Percentiles rank a stretch among this genome's conserved stretches.
These are phyloP conservation scores for Colletotrichum horii DNA, from an alignment of 2,329 filamentous ascomycete genomes.

Conservation along the genomic window DNA sequence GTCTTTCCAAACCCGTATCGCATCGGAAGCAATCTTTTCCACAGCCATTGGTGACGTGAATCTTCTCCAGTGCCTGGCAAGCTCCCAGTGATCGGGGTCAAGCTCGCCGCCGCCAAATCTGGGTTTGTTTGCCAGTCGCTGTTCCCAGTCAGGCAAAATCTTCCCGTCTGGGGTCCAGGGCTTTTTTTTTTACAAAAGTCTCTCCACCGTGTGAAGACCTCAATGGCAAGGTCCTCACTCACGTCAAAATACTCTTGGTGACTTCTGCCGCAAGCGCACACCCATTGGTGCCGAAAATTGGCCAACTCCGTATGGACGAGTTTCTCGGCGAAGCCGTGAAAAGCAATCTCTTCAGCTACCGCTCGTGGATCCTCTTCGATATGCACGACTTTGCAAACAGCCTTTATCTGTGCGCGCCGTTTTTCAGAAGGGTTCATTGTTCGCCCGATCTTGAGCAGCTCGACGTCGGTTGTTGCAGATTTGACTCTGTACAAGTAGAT, in stretches of 20 bases:
- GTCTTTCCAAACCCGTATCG: neutral
- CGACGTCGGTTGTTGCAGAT: neutral
- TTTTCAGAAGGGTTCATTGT: neutral
- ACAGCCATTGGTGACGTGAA: neutral
- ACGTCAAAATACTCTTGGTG: conserved; percentile 3
- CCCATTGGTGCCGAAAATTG: neutral
- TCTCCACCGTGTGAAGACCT: neutral
- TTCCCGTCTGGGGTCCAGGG: neutral
- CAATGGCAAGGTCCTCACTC: neutral
- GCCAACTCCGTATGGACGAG: neutral
- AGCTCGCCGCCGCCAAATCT: neutral
- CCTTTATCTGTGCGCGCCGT: neutral
- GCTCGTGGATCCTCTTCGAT: neutral
- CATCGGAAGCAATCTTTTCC: neutral
- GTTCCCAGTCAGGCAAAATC: neutral
- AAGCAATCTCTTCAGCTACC: neutral
- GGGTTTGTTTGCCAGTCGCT: neutral
- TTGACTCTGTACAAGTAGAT: neutral
- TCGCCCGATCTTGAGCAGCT: neutral
- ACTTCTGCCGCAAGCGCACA: neutral
- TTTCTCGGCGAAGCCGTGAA: neutral
- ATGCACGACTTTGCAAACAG: neutral
- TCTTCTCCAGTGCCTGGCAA: neutral
- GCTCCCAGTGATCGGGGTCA: neutral
- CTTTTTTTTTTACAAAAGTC: neutral